Conservation (phyloP, 179 eudicot species). For the Spinacia oleracea region DNA sequence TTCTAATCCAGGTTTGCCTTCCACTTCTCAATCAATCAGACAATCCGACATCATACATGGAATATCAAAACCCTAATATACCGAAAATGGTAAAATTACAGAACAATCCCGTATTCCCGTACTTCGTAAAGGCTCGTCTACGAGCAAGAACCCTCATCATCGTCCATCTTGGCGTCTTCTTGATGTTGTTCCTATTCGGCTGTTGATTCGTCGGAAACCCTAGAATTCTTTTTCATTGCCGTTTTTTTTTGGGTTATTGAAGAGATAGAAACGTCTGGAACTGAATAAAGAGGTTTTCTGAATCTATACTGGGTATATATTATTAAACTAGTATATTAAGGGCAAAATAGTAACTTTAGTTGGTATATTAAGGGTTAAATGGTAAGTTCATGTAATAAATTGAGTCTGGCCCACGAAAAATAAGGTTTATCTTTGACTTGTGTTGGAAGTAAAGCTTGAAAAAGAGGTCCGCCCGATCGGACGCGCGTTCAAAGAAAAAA, state of each 20-base stretch:
- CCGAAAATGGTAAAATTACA: neutral
- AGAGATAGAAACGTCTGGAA: constrained; percentile 16
- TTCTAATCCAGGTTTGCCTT: neutral
- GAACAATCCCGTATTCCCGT: neutral
- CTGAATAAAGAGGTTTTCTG: no score
- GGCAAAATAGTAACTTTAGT: no score
- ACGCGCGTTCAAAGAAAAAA: no score
- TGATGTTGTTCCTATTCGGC: constrained; percentile 30
- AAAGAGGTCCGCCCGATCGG: no score
- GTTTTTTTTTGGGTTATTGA: constrained; percentile 12
- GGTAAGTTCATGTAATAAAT: no score
- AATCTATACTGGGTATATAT: no score
- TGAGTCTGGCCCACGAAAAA: no score
- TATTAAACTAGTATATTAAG: no score
- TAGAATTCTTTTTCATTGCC: constrained; percentile 56
- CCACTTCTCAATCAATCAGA: neutral
- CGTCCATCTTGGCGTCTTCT: constrained; percentile 24
- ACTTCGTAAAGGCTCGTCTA: constrained; percentile 69
- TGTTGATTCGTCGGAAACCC: constrained; percentile 50
- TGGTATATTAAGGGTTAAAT: no score
- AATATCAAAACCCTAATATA: constrained; percentile 6
- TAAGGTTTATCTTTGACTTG: no score
- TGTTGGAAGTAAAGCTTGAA: no score
- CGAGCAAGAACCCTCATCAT: constrained; percentile 25
- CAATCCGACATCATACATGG: neutral